Evolutionary conservation across 495 filamentous ascomycete genomes (phyloP), one percentile per base, ranked within the genome.

Genomic region (Pseudevernia furfuracea): DNA sequence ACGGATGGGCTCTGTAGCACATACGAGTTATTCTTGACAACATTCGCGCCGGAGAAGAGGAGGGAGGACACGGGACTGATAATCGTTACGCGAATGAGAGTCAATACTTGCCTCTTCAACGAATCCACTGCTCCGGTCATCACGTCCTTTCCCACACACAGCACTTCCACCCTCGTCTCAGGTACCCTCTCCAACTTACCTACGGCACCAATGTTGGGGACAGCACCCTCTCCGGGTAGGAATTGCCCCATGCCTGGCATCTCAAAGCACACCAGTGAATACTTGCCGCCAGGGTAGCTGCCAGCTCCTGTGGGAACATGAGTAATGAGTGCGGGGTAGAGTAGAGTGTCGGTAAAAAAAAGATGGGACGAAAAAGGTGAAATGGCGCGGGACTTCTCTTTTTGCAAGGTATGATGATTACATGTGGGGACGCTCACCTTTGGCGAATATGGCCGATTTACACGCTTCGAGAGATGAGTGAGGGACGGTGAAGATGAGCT

Each of bases 1-100:
- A 92, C 32, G 89, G 90, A 82, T 92, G 89, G 30, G 85, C 81
- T 68, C 85, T 85, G 41, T 23, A 11, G 7, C 5, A 34, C 17
- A 53, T 12, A 53, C 15, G 8, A 17, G 53, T 19, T 34, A 34
- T 36, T 32, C 25, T 25, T 52, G 23, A 2, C 1, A 30, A 12
- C 3, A 1, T 34, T 44, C 28, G 19, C 48, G 15, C 7, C 3
- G 9, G 10, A 2, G 7, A 32, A 7, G 25, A 41, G 37, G 10
- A 17, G 15, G 19, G 3, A 15, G 25, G 19, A n/a, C 39, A 41
- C 39, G 39, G 11, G 1, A 1, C n/a, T n/a, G 43, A 44, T n/a
- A 8, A 44, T 2, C 17, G 43, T 6, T 1, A n/a, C 19, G n/a
- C n/a, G 23, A 12, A 25, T 10, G 23, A 14, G n/a, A 12, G 25